These are phyloP conservation scores for Primulina huaijiensis DNA, from an alignment of 257 asterid genomes.

Conservation along the genomic window DNA sequence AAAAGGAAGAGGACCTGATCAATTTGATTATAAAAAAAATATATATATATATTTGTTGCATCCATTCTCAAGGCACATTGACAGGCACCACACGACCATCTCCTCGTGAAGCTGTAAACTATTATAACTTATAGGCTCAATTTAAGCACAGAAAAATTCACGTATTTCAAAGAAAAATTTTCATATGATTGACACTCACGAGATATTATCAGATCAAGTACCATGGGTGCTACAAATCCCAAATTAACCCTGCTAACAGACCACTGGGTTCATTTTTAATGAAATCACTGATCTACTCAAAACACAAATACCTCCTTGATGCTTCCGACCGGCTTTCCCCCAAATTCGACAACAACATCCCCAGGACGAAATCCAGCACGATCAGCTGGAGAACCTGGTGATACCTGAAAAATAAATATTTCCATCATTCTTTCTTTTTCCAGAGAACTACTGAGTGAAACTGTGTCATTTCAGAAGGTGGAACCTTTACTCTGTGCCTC, in stretches of 20 bases:
- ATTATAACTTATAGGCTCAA: neutral
- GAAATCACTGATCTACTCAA: neutral
- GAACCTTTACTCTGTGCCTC: neutral
- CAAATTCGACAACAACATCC: slow-evolving; percentile 77
- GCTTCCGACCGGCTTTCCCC: slow-evolving; percentile 59
- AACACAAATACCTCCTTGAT: slow-evolving; percentile 64
- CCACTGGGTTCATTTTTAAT: too few species aligned
- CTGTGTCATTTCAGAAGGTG: neutral
- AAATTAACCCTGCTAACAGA: neutral
- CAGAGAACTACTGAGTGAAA: neutral
- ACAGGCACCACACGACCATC: neutral
- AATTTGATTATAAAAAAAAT: neutral
- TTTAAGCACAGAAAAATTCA: slow-evolving; percentile 20
- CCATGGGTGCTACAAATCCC: neutral
- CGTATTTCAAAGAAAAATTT: neutral
- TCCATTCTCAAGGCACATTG: too few species aligned
- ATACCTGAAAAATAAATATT: slow-evolving; percentile 44
- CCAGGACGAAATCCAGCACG: slow-evolving; percentile 87
- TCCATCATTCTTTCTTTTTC: neutral
- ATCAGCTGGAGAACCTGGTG: slow-evolving; percentile 89
- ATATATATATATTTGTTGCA: too few species aligned
- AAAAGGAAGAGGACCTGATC: neutral
- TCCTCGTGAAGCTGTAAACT: too few species aligned
- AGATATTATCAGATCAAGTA: too few species aligned
- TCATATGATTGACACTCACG: too few species aligned